Evolutionary conservation across 768 basidiomycete genomes (phyloP), one percentile per base, ranked within the genome.

Genomic region (Naematelia aurantialba): DNA sequence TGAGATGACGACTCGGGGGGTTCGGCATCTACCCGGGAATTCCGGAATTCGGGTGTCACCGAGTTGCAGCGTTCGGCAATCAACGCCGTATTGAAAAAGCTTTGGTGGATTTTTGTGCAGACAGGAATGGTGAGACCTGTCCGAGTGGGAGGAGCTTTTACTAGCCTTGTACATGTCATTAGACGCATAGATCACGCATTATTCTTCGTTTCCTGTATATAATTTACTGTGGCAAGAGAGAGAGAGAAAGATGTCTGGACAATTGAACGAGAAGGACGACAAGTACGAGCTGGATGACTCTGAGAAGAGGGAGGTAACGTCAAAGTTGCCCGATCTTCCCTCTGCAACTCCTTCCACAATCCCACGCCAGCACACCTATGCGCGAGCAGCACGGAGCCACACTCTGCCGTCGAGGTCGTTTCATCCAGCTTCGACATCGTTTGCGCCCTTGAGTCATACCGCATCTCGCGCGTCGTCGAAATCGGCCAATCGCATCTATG

Each of bases 401-500:
- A 8, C 8, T 39, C 34, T 17, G 8, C 34, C 34, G 17, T 39
- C 34, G n/a, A n/a, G n/a, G 8, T 39, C 34, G 8, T 39, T 17
- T 39, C 34, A 39, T 8, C 34, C 8, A 19, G 10, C 56, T 11
- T 3, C 21, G 14, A 5, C 58, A 11, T 10, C 30, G 14, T 63
- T 63, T 25, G 25, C 52, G 5, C 62, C 62, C 3, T 44, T 64
- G 11, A 26, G 54, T 26, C 58, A 47, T 4, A 56, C 62, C 4
- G 3, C 59, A 10, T 60, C 59, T 17, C 29, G 62, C 10, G 19
- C 60, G 4, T 56, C 55, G 2, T 39, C 42, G 5, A 17, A 42
- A 11, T 60, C 58, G 3, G 42, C 49, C 21, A 59, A 59, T 44
- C 52, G 48, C 27, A 60, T 59, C 1, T 64, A 60, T 39, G 45